Evolutionary conservation across 2,329 filamentous ascomycete genomes (phyloP), one percentile per base, ranked within the genome.

Genomic region (Lachnum nothofagi): DNA sequence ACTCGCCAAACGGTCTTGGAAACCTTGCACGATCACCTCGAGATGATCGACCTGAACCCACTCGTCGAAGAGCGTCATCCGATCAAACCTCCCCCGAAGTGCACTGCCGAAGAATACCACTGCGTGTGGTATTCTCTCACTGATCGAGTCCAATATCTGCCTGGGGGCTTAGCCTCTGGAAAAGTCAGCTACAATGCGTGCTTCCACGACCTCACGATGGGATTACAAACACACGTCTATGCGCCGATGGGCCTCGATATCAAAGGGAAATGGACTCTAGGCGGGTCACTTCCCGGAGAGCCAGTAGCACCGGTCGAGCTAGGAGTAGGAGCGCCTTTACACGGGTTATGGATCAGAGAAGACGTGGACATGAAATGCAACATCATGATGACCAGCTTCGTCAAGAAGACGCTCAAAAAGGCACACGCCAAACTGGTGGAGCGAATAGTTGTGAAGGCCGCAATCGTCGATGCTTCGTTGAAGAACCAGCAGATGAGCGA

Each of bases 21-120:
- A 46, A 87, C 88, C 57, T 80, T 95, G 25, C 87, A 89, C 66
- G 77, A 85, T 66, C 88, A 94, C 68, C 67, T 76, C 42, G 83
- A 83, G 59, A 94, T 95, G 84, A 94, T 95, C 62, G 85, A 91
- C 63, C 73, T 95, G 49, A 95, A 94, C 67, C 89, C 90, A 2
- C 77, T 95, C 41, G 85, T 95, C 47, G 80, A 85, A 54, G 82
- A 86, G 52, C 79, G 87, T 49, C 77, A 83, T 57, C 75, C 74
- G 25, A 88, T 88, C 67, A 75, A 78, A 40, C 76, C 87, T 2
- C 88, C 88, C 0, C 62, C 75, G 20, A 77, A 83, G 62, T 83
- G 85, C 10, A 72, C 79, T 0, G 70, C 80, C 14, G 87, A 93
- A 58, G 89, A 95, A 70, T 79, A 75, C 52, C 72, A 79, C 54